Evolutionary conservation across 2,329 filamentous ascomycete genomes (phyloP), one percentile per base, ranked within the genome.

Genomic region (Microthyrium microscopicum): DNA sequence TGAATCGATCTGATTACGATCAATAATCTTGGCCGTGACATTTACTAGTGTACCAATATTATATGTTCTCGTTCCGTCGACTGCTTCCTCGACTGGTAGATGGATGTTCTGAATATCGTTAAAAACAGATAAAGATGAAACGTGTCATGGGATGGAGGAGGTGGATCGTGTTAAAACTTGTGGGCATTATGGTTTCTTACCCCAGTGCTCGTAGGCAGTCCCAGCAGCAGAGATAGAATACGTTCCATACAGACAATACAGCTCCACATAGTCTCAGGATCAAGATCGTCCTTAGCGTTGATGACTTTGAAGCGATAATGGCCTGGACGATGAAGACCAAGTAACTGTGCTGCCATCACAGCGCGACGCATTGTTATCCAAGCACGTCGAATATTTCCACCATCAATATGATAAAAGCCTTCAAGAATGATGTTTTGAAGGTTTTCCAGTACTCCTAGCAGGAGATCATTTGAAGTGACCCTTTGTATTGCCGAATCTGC

Each of bases 351-450:
- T 17, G 21, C 34, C 0, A 37, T 40, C 41, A 61, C 48, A 0
- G 58, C 58, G 29, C 56, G 46, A 3, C 58, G 53, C 16, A 44
- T 40, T 1, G 50, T 45, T 5, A 57, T 26, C 58, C 56, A 62
- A 1, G 50, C 47, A 4, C 49, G 48, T 8, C 57, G 51, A n/a
- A 62, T 46, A 32, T 57, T 58, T 0, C 61, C 59, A 16, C 33
- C 19, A 21, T 60, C 55, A 5, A 39, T 39, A 5, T 61, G 44
- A 37, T 50, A 62, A 5, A 53, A 33, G 5, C 45, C 45, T 38
- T 62, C 58, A 1, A 64, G 38, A 34, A 62, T 47, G 19, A 64
- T 46, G 38, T 55, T 61, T 17, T 56, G 50, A 6, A 64, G 38
- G 2, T 55, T 49, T 33, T 65, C 61, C 1, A 62, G 26, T 1